Evolutionary conservation across 2,329 filamentous ascomycete genomes (phyloP).

Genomic region (Dactylellina parvicollis): DNA sequence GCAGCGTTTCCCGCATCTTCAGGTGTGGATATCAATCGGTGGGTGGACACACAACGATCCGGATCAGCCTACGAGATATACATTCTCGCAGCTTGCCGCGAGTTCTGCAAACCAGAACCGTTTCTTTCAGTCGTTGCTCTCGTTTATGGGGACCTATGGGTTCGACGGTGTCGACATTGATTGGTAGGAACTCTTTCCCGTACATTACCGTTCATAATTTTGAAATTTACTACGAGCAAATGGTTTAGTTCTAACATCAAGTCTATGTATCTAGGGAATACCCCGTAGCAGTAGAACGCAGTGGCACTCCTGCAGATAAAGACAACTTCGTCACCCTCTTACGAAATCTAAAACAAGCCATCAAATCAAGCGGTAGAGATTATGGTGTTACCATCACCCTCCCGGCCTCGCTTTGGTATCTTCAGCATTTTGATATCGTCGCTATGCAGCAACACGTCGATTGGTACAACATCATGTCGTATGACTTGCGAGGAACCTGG

Average conservation of each 20-base stretch:
- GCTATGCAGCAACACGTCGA: conserved; percentile 58
- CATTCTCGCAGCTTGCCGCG: conserved; percentile 56
- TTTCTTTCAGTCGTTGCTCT: conserved; percentile 45
- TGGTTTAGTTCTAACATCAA: not conserved
- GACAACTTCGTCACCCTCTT: conserved; percentile 38
- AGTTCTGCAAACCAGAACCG: conserved; percentile 49
- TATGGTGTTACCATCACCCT: conserved; percentile 56
- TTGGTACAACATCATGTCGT: conserved; percentile 60
- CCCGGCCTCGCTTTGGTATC: conserved; percentile 58
- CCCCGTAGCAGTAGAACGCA: conserved; percentile 34
- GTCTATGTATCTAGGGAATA: conserved; percentile 39
- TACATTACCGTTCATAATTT: too few species aligned
- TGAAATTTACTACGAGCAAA: not conserved
- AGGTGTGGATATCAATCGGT: conserved; percentile 61
- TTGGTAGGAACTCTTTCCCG: too few species aligned
- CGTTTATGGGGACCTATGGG: conserved; percentile 57
- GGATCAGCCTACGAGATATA: conserved; percentile 55
- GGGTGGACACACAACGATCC: conserved; percentile 63
- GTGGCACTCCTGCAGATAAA: conserved; percentile 16
- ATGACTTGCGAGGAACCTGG: conserved; percentile 54
- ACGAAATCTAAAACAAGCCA: conserved; percentile 4
- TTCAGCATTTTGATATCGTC: conserved; percentile 59
- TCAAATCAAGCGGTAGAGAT: not conserved
- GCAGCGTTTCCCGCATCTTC: not conserved
- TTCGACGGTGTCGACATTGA: conserved; percentile 60